Base-by-base conservation (phyloP, 805 yeast genomes). In the Saccharomycopsis vini region DNA sequence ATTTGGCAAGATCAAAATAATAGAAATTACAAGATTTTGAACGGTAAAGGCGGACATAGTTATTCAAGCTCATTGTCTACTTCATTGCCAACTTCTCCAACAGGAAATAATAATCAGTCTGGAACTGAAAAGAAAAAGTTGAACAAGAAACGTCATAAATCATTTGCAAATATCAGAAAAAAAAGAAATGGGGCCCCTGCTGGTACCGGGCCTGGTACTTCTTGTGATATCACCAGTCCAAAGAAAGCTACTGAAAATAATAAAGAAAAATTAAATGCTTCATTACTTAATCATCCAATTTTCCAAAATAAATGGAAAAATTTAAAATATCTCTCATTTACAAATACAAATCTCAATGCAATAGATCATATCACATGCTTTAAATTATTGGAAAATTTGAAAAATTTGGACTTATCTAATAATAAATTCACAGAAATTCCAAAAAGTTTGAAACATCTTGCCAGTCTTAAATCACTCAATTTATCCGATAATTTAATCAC, bases 381-480 rank as follows among this genome's bases (percentile, higher is more conserved):
- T 51, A 62, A 55, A 38, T 56, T 49, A 33, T 52, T 61, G 18
- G 56, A 51, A 16, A 59, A 61, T 36, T 52, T 70, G 10, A 54
- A 66, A 1, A 62, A 71, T 2, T 63, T 79, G 40, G 81, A 79
- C 52, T 57, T 79, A 26, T 77, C 84, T 2, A 65, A 68, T 46
- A 79, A 79, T 52, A 57, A 66, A 32, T 60, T 79, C 24, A 67
- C 66, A 20, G 58, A 59, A 6, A 52, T 79, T 7, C 84, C 85
- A 0, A 61, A 61, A n/a, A 77, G 81, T 3, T 62, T 79, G 35
- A 64, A 69, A 13, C 68, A 68, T 37, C 64, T 79, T 30, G 52
- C 58, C 2, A 68, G 67, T 54, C 56, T 76, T 49, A 73, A 71
- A 51, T 72, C 74, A 42, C 62, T 76, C 44, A 76, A 76, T 50